Conservation (phyloP, 2,329 filamentous ascomycete genomes). For the Chaetoscypha palmicola region DNA sequence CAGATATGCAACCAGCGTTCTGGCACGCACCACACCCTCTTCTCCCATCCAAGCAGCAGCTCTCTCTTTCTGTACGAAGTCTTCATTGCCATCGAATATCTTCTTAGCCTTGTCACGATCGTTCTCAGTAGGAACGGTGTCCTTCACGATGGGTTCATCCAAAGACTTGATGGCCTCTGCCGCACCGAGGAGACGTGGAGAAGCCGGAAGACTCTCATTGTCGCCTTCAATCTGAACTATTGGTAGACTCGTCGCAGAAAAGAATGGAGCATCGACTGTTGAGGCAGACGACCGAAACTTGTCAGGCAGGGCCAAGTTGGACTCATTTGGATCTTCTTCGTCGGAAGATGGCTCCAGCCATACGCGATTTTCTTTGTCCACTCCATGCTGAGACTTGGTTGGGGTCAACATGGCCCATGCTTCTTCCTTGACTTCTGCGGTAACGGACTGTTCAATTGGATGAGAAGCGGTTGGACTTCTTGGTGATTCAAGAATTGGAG, state of each 20-base stretch:
- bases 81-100: slow-evolving; percentile 79
- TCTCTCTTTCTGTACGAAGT: slow-evolving; percentile 69
- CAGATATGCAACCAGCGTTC: slow-evolving; percentile 73
- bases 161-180: slow-evolving; percentile 28
- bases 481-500: slow-evolving; percentile 17
- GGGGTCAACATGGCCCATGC: slow-evolving; percentile 29
- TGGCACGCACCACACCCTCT: slow-evolving; percentile 51
- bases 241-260: slow-evolving; percentile 41
- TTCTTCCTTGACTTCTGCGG: slow-evolving; percentile 19
- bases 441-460: slow-evolving; percentile 8
- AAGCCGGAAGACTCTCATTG: slow-evolving; percentile 28
- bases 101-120: slow-evolving; percentile 72
- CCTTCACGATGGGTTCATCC: slow-evolving; percentile 8
- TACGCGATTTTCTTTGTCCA: slow-evolving; percentile 24
- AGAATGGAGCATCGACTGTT: slow-evolving; percentile 38
- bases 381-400: slow-evolving; percentile 13
- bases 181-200: slow-evolving; percentile 18
- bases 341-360: slow-evolving; percentile 30
- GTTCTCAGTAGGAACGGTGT: slow-evolving; percentile 35
- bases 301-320: slow-evolving; percentile 21
- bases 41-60: slow-evolving; percentile 80
- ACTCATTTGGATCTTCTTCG: slow-evolving; percentile 23
- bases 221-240: slow-evolving; percentile 44
- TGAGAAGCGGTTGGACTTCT: slow-evolving; percentile 10
- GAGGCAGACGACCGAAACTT: slow-evolving; percentile 35